Percentiles rank a stretch among this genome's conserved stretches.
Conservation (phyloP, 2,329 filamentous ascomycete species). For the Aspergillus piperis region DNA sequence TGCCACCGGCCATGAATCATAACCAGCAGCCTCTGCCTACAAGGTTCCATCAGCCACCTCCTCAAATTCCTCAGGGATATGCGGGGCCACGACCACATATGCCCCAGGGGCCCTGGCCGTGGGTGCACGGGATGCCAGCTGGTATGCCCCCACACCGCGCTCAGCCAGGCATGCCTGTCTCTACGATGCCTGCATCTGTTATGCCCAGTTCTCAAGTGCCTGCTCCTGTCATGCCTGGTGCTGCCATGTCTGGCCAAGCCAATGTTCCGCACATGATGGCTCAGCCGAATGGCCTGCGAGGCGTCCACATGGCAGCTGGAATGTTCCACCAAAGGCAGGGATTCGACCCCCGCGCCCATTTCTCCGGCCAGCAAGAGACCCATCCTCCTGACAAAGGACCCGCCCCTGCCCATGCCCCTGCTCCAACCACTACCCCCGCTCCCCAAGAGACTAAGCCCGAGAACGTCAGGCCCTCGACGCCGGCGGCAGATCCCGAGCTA, state of each 20-base stretch:
- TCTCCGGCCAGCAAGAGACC: not conserved
- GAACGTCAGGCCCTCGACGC: constrained; percentile 5
- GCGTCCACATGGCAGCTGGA: not conserved
- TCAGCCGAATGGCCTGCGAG: constrained; percentile 3
- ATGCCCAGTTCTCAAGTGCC: not conserved
- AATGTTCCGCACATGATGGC: constrained; percentile 4
- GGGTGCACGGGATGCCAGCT: constrained; percentile 2
- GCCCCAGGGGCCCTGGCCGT: not conserved
- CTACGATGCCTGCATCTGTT: not conserved
- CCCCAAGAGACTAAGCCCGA: not conserved
- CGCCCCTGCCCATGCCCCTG: not conserved
- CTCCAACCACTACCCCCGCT: not conserved
- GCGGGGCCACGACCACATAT: constrained; percentile 9
- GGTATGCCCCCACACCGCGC: not conserved
- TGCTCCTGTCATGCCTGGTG: not conserved
- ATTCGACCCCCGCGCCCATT: not conserved
- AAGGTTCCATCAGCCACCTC: constrained; percentile 9
- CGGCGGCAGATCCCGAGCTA: constrained; percentile 12
- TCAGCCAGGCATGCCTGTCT: not conserved
- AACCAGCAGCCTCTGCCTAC: constrained; percentile 15
- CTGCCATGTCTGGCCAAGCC: not conserved
- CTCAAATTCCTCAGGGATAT: constrained; percentile 6
- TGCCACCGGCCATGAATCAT: constrained; percentile 10
- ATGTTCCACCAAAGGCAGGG: constrained; percentile 8
- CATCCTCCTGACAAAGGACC: not conserved